Conservation (phyloP, 2,329 filamentous ascomycete genomes). For the Aspergillus aculeatinus region DNA sequence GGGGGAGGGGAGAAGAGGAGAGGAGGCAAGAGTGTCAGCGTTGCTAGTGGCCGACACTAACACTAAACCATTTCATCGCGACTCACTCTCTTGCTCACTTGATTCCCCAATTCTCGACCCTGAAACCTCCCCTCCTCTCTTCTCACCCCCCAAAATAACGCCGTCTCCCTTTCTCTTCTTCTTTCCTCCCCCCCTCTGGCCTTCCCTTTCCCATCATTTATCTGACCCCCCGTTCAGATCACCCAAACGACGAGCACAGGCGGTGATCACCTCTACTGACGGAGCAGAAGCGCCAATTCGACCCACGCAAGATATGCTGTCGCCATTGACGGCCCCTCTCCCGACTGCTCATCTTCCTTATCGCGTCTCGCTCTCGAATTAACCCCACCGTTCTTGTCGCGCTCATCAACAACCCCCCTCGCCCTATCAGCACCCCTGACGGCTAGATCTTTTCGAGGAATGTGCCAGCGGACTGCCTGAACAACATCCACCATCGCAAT, state of each 20-base stretch:
- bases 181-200: conserved; percentile 6
- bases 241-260: background rate
- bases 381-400: conserved; percentile 14
- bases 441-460: conserved; percentile 8
- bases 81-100: background rate
- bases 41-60: conserved; percentile 5
- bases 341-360: conserved; percentile 15
- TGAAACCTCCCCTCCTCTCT: conserved; percentile 6
- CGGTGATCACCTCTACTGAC: background rate
- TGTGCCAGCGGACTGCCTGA: conserved; percentile 9
- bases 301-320: conserved; percentile 19
- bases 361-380: conserved; percentile 12
- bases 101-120: background rate
- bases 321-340: conserved; percentile 11
- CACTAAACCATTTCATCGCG: background rate
- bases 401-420: background rate
- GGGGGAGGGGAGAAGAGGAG: background rate
- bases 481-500: background rate
- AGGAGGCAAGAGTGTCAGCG: conserved; percentile 3
- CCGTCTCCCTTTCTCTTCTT: conserved; percentile 6
- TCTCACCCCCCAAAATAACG: conserved; percentile 2
- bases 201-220: conserved; percentile 1
- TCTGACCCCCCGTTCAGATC: background rate
- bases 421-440: conserved; percentile 2
- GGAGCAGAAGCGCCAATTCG: background rate